These are phyloP conservation scores for Pisolithus tinctorius DNA, from an alignment of 768 basidiomycete species.

Conservation along the genomic window DNA sequence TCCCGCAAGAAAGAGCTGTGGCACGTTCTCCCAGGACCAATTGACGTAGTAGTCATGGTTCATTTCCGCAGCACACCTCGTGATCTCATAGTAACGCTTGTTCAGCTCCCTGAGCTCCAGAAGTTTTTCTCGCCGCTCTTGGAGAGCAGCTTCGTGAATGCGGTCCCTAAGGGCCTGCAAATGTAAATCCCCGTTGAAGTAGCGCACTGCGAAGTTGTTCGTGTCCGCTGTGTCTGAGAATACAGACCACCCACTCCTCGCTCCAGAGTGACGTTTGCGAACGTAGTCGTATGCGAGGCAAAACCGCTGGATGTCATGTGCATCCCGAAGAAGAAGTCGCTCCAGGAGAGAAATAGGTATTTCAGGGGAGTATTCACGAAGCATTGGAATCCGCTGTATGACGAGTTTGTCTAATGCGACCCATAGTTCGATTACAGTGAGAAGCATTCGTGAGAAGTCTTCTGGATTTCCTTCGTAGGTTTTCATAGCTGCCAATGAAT, in stretches of 20 bases:
- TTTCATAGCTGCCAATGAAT: conserved; percentile 18
- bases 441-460: conserved; percentile 31
- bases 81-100: conserved; percentile 1
- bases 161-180: conserved; percentile 16
- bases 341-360: conserved; percentile 18
- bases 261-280: conserved; percentile 16
- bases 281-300: conserved; percentile 25
- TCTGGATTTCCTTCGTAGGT: conserved; percentile 33
- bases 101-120: conserved; percentile 6
- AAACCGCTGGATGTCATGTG: conserved; percentile 23
- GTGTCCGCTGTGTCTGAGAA: conserved; percentile 20
- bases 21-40: neutral
- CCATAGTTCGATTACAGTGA: conserved; percentile 34
- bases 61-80: too few relatives aligned
- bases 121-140: conserved; percentile 11
- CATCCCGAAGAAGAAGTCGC: conserved; percentile 33
- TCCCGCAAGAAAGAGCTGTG: conserved; percentile 9
- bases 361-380: conserved; percentile 40
- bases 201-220: conserved; percentile 28
- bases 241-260: conserved; percentile 20
- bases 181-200: conserved; percentile 15
- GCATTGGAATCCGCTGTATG: conserved; percentile 28
- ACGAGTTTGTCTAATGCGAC: conserved; percentile 35
- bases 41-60: neutral
- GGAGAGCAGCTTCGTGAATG: conserved; percentile 25